These are phyloP conservation scores for Epichloe coenophiala DNA, from an alignment of 2,329 filamentous ascomycete species.

Conservation along the genomic window DNA sequence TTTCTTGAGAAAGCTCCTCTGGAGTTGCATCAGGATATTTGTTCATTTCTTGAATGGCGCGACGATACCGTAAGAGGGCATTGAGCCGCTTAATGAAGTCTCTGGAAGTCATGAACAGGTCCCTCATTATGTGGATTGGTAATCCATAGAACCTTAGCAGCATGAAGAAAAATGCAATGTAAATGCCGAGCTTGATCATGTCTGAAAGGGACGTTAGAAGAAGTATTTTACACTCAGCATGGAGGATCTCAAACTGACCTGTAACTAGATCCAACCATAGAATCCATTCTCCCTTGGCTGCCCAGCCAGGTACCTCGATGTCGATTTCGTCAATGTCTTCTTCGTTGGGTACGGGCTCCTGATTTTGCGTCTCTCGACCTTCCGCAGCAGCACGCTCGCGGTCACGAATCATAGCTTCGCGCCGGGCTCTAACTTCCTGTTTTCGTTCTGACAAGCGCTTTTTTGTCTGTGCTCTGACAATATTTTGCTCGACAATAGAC, in stretches of 20 bases:
- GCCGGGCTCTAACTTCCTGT: constrained; percentile 49
- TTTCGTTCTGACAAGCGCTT: constrained; percentile 55
- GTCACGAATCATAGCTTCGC: constrained; percentile 36
- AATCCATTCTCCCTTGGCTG: constrained; percentile 86
- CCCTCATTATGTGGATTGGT: constrained; percentile 91
- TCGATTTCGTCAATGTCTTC: constrained; percentile 86
- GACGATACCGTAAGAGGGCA: constrained; percentile 79
- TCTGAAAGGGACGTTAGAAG: constrained; percentile 35
- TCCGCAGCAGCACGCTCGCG: constrained; percentile 35
- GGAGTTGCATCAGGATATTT: constrained; percentile 80
- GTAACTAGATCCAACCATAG: constrained; percentile 76
- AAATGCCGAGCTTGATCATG: constrained; percentile 80
- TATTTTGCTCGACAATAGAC: constrained; percentile 61
- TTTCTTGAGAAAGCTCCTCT: constrained; percentile 73
- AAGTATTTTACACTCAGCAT: background rate
- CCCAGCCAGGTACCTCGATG: constrained; percentile 90
- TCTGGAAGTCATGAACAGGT: constrained; percentile 84
- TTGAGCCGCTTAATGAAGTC: constrained; percentile 84
- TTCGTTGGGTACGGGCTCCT: constrained; percentile 44
- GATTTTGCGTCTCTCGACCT: constrained; percentile 43
- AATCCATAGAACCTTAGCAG: constrained; percentile 88
- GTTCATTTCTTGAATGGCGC: constrained; percentile 90
- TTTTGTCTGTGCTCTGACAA: constrained; percentile 61
- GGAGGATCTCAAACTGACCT: constrained; percentile 34
- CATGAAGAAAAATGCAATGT: constrained; percentile 84